phyloP scores from a whole-genome alignment of 2,329 filamentous ascomycete species.

The Dactylellina cionopaga region DNA sequence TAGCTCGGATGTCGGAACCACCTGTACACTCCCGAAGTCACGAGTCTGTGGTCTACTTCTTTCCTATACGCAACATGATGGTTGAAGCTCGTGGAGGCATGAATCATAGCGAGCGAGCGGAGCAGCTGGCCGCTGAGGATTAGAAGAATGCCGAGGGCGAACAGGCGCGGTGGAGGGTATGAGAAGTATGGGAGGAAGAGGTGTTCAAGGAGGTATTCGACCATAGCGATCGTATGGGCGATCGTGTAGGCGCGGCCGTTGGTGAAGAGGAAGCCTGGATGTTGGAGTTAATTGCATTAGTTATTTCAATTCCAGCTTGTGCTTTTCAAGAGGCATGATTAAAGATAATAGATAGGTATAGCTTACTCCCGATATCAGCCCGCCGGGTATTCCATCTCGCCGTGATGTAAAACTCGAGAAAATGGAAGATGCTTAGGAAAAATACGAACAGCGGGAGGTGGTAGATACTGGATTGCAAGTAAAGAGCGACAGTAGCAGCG shows the following conservation, averaged over 20 bases:
- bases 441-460: constrained; percentile 68
- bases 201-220: constrained; percentile 75
- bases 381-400: constrained; percentile 81
- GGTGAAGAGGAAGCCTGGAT: constrained; percentile 76
- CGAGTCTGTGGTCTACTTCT: constrained; percentile 78
- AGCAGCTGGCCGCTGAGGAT: constrained; percentile 77
- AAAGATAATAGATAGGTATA: not conserved
- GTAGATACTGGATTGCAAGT: constrained; percentile 7
- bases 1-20: constrained; percentile 84
- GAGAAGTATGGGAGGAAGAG: constrained; percentile 66
- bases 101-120: constrained; percentile 84
- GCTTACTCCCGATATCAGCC: constrained; percentile 70
- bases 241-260: constrained; percentile 87
- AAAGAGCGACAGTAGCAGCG: constrained; percentile 12
- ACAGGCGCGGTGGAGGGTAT: constrained; percentile 53
- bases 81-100: constrained; percentile 91
- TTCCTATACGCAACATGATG: constrained; percentile 78
- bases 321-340: no score
- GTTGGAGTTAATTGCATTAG: no score
- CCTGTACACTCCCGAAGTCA: constrained; percentile 82
- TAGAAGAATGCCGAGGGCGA: constrained; percentile 68
- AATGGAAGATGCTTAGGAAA: constrained; percentile 84
- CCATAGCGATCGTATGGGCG: constrained; percentile 78
- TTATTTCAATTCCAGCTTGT: no score
- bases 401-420: constrained; percentile 93